These are phyloP conservation scores for Trichoderma oligosporum DNA, from an alignment of 2,329 filamentous ascomycete species.

Conservation along the genomic window DNA sequence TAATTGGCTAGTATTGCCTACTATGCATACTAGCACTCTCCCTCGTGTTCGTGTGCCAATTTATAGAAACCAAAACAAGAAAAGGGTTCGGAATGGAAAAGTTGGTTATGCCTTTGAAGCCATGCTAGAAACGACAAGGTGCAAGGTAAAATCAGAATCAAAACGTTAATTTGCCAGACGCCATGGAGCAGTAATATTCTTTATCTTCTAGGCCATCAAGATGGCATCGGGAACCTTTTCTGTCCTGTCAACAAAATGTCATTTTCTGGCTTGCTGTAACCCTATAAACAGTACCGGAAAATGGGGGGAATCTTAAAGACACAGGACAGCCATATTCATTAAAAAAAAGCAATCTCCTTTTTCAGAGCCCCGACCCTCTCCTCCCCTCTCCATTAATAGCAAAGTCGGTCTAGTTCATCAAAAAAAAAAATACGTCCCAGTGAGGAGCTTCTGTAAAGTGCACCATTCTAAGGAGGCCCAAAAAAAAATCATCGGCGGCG, in stretches of 20 bases:
- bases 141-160: conserved; percentile 20
- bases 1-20: background rate
- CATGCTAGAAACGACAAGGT: conserved; percentile 17
- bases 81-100: conserved; percentile 3
- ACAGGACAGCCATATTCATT: conserved; percentile 19
- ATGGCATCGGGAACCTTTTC: conserved; percentile 10
- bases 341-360: conserved; percentile 16
- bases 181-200: conserved; percentile 13
- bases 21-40: background rate
- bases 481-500: conserved; percentile 17
- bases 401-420: conserved; percentile 17
- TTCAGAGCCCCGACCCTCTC: conserved; percentile 6
- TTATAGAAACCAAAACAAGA: background rate
- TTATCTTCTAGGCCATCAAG: conserved; percentile 15
- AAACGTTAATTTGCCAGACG: conserved; percentile 17
- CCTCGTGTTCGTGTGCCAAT: background rate
- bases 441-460: conserved; percentile 12
- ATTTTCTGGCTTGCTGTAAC: conserved; percentile 16
- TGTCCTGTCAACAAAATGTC: conserved; percentile 18
- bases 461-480: conserved; percentile 15
- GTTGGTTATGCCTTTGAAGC: background rate
- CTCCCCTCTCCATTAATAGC: conserved; percentile 16
- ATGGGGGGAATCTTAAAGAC: conserved; percentile 15
- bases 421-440: conserved; percentile 16
- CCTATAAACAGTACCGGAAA: conserved; percentile 17